Base-by-base conservation (phyloP, 2,329 filamentous ascomycete species). In the Ceratocystis destructans region DNA sequence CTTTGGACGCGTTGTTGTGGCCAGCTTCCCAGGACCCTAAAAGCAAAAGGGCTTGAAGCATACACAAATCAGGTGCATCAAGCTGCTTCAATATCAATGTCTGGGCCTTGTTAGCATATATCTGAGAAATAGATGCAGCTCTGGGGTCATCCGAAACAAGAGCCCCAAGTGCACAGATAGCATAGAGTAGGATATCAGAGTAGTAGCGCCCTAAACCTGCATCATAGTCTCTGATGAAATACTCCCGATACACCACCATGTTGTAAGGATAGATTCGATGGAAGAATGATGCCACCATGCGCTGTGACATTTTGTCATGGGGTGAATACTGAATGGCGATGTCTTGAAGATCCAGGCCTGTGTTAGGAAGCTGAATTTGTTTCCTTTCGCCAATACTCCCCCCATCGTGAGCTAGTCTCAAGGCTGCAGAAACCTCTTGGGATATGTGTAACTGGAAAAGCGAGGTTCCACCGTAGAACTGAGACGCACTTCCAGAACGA, bases 181-280 rank as follows among this genome's bases (percentile, higher is more conserved):
- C 73, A 69, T 77, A 81, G 6, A 81, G 41, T 5, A 81, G 73
- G 12, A 79, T 71, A 64, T 81, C 79, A 0, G 79, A 81, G 69
- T 80, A 81, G 69, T 81, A 80, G 33, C 74, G 76, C 0, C 79
- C 79, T 1, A 71, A 73, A 0, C 77, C 78, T 1, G 75, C 72
- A 68, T 79, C 77, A 64, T 80, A 81, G 69, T 81, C 79, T 37
- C 79, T 72, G 8, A 81, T 70, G 67, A 81, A 81, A 68, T 77
- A 80, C 69, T 81, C 79, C 37, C 79, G 75, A 67, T 81, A 81
- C 1, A 81, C 73, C 66, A 77, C 76, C 78, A 81, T 79, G 69
- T 78, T 75, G 68, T 79, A 80, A 45, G 78, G 76, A 63, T 81
- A 81, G 25, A 79, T 75, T 46, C 77, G 72, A 64, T 76, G 75